Base-by-base conservation (phyloP, 305 asterid genomes). In the Salvia sclarea region DNA sequence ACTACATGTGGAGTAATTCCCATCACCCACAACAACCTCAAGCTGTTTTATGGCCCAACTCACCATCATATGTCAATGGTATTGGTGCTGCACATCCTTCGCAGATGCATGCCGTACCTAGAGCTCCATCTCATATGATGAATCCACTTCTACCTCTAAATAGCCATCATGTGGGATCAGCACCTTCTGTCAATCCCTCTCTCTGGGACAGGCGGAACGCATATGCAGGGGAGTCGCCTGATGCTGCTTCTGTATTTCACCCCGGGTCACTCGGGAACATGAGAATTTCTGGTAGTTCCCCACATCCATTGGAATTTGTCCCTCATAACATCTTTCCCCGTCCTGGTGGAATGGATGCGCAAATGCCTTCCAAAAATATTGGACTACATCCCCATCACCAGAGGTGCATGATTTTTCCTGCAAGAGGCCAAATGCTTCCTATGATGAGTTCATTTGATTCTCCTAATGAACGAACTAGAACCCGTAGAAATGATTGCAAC, bases 241-340 rank as follows among this genome's bases (percentile, higher is more conserved):
- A 94, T 81, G 84, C 90, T 79, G 84, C 92, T 71, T 71, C 97
- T 70, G 87, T 76, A 49, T 85, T 91, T 68, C 96, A 89, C 79
- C 98, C 97, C 14, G 97, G 98, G 74, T 91, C 98, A 48, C 92
- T 94, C 61, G 99, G 98, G 65, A 93, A 82, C 82, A 78, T 84
- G 84, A 82, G 92, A 76, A 82, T 89, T 43, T 88, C 95, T 70
- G 85, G 97, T 60, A 88, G 77, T 77, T 86, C 97, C 49, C 90
- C 97, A 14, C 96, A 86, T 77, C 85, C 90, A 13, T 24, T 91
- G 84, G 98, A 94, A 59, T 91, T 83, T 67, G 82, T 86, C 65
- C 86, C 92, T 72, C 97, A 55, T 64, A 84, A 83, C 75, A 79
- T 89, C 54, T 88, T 86, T 70, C 85, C 97, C 44, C 79, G 73